A percentile compares a stretch with the other conserved stretches of the same genome.
These are phyloP conservation scores for Phoma sp. DNA, from an alignment of 2,329 filamentous ascomycete genomes.

Conservation along the genomic window DNA sequence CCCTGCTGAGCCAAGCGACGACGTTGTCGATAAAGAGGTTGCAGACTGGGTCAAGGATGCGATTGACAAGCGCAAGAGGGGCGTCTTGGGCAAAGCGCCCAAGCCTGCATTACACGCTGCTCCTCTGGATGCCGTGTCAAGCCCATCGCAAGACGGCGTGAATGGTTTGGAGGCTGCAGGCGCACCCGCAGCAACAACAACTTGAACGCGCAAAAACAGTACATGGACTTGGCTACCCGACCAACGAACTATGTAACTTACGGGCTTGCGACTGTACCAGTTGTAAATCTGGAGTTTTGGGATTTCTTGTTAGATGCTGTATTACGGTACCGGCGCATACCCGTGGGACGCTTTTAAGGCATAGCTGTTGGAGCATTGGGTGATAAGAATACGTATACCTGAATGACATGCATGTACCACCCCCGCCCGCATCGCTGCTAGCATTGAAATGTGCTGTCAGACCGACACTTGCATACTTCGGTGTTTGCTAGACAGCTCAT, in stretches of 20 bases:
- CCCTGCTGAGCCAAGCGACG: constrained; percentile 32
- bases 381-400: constrained; percentile 27
- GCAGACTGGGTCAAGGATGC: constrained; percentile 81
- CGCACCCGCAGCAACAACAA: constrained; percentile 25
- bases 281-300: constrained; percentile 18
- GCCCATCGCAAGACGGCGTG: constrained; percentile 38
- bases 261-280: constrained; percentile 15
- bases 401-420: constrained; percentile 17
- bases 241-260: constrained; percentile 7
- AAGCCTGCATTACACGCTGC: constrained; percentile 89
- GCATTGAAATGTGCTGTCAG: neutral
- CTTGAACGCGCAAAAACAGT: neutral
- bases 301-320: constrained; percentile 17
- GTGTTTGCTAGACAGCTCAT: neutral
- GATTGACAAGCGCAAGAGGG: constrained; percentile 69
- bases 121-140: constrained; percentile 73
- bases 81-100: constrained; percentile 57
- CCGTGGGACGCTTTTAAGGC: constrained; percentile 19
- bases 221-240: neutral
- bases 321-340: constrained; percentile 24
- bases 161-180: constrained; percentile 29
- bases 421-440: neutral
- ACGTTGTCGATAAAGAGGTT: constrained; percentile 77
- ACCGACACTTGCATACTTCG: neutral
- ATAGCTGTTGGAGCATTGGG: constrained; percentile 26